Evolutionary conservation across 208 protist genomes (phyloP).

Genomic region (Entamoeba invadens): DNA sequence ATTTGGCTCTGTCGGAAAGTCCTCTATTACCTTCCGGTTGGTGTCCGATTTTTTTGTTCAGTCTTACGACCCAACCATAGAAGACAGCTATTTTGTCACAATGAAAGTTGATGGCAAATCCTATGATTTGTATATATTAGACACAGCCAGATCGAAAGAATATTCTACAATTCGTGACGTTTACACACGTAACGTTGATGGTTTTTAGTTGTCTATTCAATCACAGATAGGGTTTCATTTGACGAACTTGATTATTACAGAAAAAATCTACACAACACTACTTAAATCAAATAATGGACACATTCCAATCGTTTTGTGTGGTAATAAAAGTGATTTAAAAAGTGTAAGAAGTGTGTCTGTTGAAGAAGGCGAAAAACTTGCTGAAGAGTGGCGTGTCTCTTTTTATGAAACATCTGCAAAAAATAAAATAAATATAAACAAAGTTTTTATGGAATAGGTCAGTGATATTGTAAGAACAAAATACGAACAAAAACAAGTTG

Average conservation of each 20-base stretch:
- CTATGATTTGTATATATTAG: neutral
- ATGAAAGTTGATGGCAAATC: neutral
- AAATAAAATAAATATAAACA: constrained; percentile 38
- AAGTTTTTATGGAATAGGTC: too few relatives aligned
- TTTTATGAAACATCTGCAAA: constrained; percentile 49
- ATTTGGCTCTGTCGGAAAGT: neutral
- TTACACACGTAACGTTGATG: constrained; percentile 39
- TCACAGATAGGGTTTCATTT: constrained; percentile 43
- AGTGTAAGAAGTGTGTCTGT: constrained; percentile 33
- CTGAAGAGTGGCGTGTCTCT: constrained; percentile 16
- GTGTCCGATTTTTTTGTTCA: neutral
- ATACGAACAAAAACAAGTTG: too few relatives aligned
- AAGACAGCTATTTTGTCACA: neutral
- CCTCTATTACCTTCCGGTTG: neutral
- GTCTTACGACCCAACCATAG: neutral
- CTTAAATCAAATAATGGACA: constrained; percentile 21
- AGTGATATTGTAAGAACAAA: too few relatives aligned
- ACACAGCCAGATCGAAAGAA: constrained; percentile 13
- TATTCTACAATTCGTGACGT: constrained; percentile 54
- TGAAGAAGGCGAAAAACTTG: constrained; percentile 31
- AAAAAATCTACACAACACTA: constrained; percentile 53
- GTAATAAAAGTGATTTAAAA: constrained; percentile 46
- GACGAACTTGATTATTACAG: constrained; percentile 46
- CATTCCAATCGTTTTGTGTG: constrained; percentile 44
- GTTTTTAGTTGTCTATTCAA: constrained; percentile 32